phyloP scores from a whole-genome alignment of 441 rosid species.

The Syzygium malaccense region DNA sequence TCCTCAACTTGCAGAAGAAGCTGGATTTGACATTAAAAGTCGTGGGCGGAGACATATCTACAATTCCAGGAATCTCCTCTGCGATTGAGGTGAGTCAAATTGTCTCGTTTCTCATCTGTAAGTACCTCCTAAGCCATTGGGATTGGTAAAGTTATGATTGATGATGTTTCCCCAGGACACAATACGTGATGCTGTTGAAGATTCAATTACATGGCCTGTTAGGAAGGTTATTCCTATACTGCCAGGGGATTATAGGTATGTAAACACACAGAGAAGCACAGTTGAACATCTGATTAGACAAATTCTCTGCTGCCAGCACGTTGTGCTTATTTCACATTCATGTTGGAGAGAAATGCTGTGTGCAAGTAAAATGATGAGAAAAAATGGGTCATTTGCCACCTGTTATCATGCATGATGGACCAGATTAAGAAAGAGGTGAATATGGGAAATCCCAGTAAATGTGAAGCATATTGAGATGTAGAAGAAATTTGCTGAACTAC shows the following conservation, averaged over 20 bases:
- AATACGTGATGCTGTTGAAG: slow-evolving; percentile 13
- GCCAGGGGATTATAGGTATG: slow-evolving; percentile 14
- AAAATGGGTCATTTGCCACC: not conserved
- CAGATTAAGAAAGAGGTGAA: not conserved
- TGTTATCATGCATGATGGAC: not conserved
- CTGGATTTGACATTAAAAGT: slow-evolving; percentile 11
- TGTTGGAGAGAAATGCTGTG: not conserved
- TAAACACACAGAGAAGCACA: not conserved
- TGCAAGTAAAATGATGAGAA: not conserved
- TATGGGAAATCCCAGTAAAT: not conserved
- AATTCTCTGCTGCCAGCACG: not conserved
- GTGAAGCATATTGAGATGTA: not conserved
- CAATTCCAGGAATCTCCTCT: slow-evolving; percentile 8
- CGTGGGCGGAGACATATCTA: slow-evolving; percentile 11
- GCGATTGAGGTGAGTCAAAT: slow-evolving; percentile 5
- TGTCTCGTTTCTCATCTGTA: not conserved
- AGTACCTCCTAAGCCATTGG: not conserved
- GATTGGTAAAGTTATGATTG: not conserved
- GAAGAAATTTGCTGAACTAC: not conserved
- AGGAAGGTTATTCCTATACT: slow-evolving; percentile 17
- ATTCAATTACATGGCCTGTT: slow-evolving; percentile 15
- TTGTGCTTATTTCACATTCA: not conserved
- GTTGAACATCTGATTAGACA: not conserved
- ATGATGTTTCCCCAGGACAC: slow-evolving; percentile 4
- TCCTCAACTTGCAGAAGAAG: slow-evolving; percentile 5